phyloP scores from a whole-genome alignment of 2,329 filamentous ascomycete genomes.

The Sclerotiophoma versabilis region DNA sequence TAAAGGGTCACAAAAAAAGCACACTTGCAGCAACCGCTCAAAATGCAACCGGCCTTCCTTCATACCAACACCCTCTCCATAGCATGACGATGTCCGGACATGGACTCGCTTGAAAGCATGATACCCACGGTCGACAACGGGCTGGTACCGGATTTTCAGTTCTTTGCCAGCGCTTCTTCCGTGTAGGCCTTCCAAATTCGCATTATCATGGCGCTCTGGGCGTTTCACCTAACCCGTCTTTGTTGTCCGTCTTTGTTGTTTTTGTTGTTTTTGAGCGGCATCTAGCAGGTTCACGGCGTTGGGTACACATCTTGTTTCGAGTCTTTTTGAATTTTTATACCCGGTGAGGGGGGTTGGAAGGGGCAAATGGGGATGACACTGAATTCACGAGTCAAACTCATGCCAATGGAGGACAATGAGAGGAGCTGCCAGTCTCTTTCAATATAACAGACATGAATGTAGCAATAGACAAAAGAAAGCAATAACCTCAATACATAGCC shows the following conservation, averaged over 20 bases:
- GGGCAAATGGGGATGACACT: neutral
- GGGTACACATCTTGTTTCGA: neutral
- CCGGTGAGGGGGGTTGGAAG: slow-evolving; percentile 3
- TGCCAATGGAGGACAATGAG: neutral
- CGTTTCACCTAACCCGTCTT: neutral
- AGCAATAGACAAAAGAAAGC: slow-evolving; percentile 15
- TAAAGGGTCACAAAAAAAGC: too few relatives aligned
- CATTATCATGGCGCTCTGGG: slow-evolving; percentile 3
- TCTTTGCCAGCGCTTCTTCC: slow-evolving; percentile 12
- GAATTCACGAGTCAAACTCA: neutral
- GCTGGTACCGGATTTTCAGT: slow-evolving; percentile 22
- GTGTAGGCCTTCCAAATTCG: neutral
- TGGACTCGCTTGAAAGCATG: slow-evolving; percentile 18
- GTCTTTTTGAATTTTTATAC: slow-evolving; percentile 4
- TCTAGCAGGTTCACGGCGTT: slow-evolving; percentile 8
- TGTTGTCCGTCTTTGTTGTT: too few relatives aligned
- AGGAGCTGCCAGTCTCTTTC: neutral
- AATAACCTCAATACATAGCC: neutral
- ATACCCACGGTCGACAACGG: slow-evolving; percentile 25
- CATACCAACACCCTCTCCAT: neutral
- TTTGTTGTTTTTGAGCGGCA: slow-evolving; percentile 14
- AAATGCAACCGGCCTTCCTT: neutral
- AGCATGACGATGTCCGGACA: slow-evolving; percentile 13
- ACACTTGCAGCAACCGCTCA: neutral
- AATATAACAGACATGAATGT: neutral